A percentile compares a stretch with the other conserved stretches of the same genome.
Evolutionary conservation across 2,329 filamentous ascomycete genomes (phyloP).

Genomic region (Nannizzia gypsea): DNA sequence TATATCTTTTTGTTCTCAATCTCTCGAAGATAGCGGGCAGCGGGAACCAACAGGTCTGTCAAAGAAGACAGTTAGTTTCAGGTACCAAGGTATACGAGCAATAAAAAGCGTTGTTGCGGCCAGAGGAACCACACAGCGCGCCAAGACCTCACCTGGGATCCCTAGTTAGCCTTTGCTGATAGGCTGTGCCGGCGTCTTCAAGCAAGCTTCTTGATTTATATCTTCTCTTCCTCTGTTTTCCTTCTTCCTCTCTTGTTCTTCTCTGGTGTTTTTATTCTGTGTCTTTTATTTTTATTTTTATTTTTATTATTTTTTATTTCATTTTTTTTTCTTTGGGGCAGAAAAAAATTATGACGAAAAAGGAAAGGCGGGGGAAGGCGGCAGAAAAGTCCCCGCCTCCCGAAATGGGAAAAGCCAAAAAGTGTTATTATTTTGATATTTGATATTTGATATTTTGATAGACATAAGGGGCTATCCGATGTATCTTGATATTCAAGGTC

Average conservation of each 20-base stretch:
- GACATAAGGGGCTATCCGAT: too few species aligned
- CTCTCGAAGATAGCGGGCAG: background rate
- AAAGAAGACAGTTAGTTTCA: conserved; percentile 12
- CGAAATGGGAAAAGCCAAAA: background rate
- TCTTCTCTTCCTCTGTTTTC: background rate
- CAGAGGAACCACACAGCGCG: background rate
- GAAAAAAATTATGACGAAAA: background rate
- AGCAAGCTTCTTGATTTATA: too few species aligned
- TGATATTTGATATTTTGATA: background rate
- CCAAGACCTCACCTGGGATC: background rate
- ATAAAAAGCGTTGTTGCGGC: background rate
- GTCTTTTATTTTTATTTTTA: too few species aligned
- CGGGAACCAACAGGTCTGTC: background rate
- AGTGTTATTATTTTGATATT: background rate
- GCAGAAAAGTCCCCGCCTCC: conserved; percentile 7
- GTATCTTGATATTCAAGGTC: background rate
- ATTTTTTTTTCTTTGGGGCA: background rate
- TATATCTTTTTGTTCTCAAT: background rate
- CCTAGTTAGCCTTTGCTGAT: background rate
- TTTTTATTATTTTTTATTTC: background rate
- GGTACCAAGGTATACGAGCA: background rate
- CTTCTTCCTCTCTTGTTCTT: too few species aligned
- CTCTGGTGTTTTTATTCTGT: too few species aligned
- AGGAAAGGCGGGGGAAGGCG: conserved; percentile 6
- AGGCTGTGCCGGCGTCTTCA: background rate